Conservation (phyloP, 1,139 yeast genomes). For the Debaryomyces coudertii region DNA sequence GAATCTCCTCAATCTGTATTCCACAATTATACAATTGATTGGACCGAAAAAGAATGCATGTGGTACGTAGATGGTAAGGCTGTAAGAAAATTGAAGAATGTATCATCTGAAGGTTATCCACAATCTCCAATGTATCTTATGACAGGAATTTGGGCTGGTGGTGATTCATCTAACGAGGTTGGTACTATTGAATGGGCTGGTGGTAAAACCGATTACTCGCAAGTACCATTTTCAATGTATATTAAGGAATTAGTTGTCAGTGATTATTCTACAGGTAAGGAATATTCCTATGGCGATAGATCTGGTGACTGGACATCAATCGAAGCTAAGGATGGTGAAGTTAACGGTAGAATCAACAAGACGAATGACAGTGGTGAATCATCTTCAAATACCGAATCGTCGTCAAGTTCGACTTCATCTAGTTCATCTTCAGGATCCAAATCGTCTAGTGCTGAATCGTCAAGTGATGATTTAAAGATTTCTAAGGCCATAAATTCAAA, state of each 20-base stretch:
- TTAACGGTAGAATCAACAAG: slow-evolving; percentile 57
- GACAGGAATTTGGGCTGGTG: slow-evolving; percentile 51
- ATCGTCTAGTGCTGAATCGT: slow-evolving; percentile 8
- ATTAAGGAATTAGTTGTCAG: slow-evolving; percentile 31
- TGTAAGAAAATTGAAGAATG: slow-evolving; percentile 43
- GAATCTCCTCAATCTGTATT: slow-evolving; percentile 46
- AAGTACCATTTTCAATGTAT: slow-evolving; percentile 40
- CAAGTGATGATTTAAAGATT: slow-evolving; percentile 3
- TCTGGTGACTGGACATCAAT: slow-evolving; percentile 70
- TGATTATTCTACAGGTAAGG: slow-evolving; percentile 41
- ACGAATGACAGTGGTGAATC: slow-evolving; percentile 16
- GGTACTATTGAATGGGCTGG: slow-evolving; percentile 56
- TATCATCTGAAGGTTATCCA: slow-evolving; percentile 49
- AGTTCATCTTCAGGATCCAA: slow-evolving; percentile 7
- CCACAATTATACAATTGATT: slow-evolving; percentile 39
- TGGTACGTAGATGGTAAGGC: slow-evolving; percentile 50
- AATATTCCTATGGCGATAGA: slow-evolving; percentile 50
- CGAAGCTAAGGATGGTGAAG: slow-evolving; percentile 60
- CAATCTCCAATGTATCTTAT: slow-evolving; percentile 52
- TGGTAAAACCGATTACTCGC: slow-evolving; percentile 40
- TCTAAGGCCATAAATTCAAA: slow-evolving; percentile 6
- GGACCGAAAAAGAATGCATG: slow-evolving; percentile 35
- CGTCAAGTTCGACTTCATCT: slow-evolving; percentile 10
- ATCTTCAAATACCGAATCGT: slow-evolving; percentile 7
- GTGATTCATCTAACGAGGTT: slow-evolving; percentile 48